A percentile compares a stretch with the other conserved stretches of the same genome.
These are phyloP conservation scores for Alnus glutinosa DNA, from an alignment of 306 rosid species.

Conservation along the genomic window DNA sequence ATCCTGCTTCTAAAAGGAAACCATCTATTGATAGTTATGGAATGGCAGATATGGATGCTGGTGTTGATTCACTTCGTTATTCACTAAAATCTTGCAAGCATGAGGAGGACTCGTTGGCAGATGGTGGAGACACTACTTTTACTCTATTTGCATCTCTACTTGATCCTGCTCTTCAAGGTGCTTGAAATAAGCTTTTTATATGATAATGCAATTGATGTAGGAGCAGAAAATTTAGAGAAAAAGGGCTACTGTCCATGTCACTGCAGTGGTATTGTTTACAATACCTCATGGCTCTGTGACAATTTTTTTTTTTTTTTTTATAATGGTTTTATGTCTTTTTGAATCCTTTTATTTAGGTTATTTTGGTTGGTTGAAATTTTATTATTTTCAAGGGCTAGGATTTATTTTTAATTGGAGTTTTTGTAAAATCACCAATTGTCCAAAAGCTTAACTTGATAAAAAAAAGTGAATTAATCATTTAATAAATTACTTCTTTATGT, in stretches of 20 bases:
- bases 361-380: background rate
- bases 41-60: constrained; percentile 50
- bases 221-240: background rate
- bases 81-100: constrained; percentile 66
- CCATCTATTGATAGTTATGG: constrained; percentile 48
- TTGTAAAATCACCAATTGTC: no score
- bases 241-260: background rate
- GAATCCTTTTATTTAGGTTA: background rate
- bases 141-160: constrained; percentile 72
- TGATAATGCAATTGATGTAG: background rate
- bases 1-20: constrained; percentile 53
- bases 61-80: constrained; percentile 54
- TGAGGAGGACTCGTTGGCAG: constrained; percentile 62
- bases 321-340: background rate
- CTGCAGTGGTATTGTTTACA: background rate
- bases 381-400: background rate
- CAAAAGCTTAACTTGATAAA: no score
- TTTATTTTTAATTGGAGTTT: background rate
- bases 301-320: background rate
- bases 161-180: constrained; percentile 89
- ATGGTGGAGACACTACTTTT: constrained; percentile 67
- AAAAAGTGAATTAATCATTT: no score
- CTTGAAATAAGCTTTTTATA: constrained; percentile 24
- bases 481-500: no score
- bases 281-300: background rate